Conservation (phyloP, 352 stramenopile genomes). For the Globisporangium paddicum region DNA sequence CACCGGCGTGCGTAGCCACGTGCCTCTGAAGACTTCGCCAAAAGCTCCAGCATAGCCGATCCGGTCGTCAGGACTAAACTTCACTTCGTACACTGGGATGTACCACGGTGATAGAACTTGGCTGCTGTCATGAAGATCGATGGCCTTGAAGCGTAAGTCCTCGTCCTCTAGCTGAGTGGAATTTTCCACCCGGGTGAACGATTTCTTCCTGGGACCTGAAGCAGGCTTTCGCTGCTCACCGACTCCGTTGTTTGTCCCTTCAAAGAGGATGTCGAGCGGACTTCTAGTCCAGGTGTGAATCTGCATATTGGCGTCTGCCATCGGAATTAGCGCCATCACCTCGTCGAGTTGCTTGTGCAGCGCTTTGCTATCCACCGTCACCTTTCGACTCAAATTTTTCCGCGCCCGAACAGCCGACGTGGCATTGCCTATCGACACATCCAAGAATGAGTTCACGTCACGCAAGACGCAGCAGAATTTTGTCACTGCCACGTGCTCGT, state of each 20-base stretch:
- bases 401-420: neutral
- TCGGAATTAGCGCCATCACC: neutral
- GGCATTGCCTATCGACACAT: neutral
- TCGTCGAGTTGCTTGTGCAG: conserved; percentile 3
- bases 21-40: neutral
- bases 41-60: neutral
- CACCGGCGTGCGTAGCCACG: neutral
- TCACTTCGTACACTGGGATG: neutral
- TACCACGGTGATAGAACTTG: neutral
- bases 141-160: neutral
- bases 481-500: neutral
- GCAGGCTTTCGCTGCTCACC: neutral
- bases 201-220: neutral
- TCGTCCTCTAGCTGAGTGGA: neutral
- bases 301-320: neutral
- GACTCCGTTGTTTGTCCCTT: neutral
- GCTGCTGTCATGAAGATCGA: neutral
- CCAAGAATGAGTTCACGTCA: neutral
- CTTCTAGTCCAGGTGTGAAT: conserved; percentile 4
- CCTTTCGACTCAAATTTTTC: neutral
- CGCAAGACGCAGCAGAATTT: neutral
- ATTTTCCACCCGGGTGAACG: neutral
- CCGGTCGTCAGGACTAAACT: neutral
- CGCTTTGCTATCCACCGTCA: neutral
- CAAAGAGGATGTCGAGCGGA: neutral